A percentile compares a stretch with the other conserved stretches of the same genome.
Evolutionary conservation across 352 stramenopile species (phyloP).

Genomic region (Phytophthora quininea): DNA sequence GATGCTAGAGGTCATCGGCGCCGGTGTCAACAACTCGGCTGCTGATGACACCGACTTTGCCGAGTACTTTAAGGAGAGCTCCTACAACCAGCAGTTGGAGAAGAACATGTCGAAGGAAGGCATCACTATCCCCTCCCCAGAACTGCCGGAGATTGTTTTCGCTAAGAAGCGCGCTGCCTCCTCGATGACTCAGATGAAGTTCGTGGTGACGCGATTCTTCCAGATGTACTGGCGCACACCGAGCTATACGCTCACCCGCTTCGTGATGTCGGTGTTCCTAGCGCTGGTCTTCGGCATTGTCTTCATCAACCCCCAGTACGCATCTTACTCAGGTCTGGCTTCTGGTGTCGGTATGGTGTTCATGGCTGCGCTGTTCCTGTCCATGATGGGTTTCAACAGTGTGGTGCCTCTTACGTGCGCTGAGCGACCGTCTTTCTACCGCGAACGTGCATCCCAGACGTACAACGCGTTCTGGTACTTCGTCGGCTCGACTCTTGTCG

Average conservation of each 20-base stretch:
- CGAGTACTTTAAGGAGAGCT: too few relatives aligned
- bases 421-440: conserved; percentile 76
- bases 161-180: conserved; percentile 18
- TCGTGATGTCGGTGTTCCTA: conserved; percentile 58
- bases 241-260: conserved; percentile 68
- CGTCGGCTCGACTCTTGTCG: conserved; percentile 51
- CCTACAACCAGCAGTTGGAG: conserved; percentile 1
- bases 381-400: conserved; percentile 55
- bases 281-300: conserved; percentile 68
- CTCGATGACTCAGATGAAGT: conserved; percentile 18
- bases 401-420: conserved; percentile 78
- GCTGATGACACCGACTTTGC: conserved; percentile 5
- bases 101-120: conserved; percentile 9
- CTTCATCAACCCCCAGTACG: conserved; percentile 36
- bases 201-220: conserved; percentile 19
- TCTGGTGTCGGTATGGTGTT: conserved; percentile 66
- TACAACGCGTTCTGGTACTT: conserved; percentile 66
- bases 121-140: conserved; percentile 8
- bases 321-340: conserved; percentile 17
- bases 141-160: conserved; percentile 24
- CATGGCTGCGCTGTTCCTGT: conserved; percentile 55
- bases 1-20: too few relatives aligned
- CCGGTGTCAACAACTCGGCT: conserved; percentile 1
- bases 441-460: conserved; percentile 75
- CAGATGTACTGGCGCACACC: conserved; percentile 42